Evolutionary conservation across 345 rosid genomes (phyloP), one percentile per base, ranked within the genome.

Genomic region (Pugionium cornutum): DNA sequence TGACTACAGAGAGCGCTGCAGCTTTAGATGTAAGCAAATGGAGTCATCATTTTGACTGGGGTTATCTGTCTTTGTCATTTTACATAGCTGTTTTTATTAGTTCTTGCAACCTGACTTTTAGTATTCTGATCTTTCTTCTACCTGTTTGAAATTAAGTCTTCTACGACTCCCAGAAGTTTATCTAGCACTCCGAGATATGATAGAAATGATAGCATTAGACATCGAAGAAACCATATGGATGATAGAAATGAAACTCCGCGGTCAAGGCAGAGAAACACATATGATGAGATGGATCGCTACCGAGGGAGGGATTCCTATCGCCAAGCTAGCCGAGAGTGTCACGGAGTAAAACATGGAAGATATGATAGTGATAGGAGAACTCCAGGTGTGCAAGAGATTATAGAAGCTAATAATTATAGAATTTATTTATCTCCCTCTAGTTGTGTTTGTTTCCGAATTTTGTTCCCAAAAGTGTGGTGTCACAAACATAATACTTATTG

Each of bases 291-390:
- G 62, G 87, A 85, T 41, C 69, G 56, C 52, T 75, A 82, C 77
- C 78, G 68, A 46, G 75, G 84, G 74, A 82, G 86, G 79, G 91
- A 81, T 7, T 69, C 77, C 31, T 78, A 58, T 37, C 78, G 55
- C 66, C 70, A 78, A 50, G 60, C 79, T 77, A 79, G 69, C 63
- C 69, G 69, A 28, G 78, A 83, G 29, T 58, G 79, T 58, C 62
- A 49, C 29, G 82, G 83, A 73, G 89, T 83, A 76, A 89, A 86
- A 71, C 75, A 84, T 34, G 76, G 77, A 48, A 81, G 88, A 84
- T 75, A 86, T 73, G 87, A 77, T 37, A 75, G 74, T 53, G 76
- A 81, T 30, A 51, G 89, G 78, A 71, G 84, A 75, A 87, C 92
- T 60, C 95, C 98, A 68, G 88, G 98, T 87, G 66, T 68, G 79